These are phyloP conservation scores for Xylariaceae sp. DNA, from an alignment of 2,329 filamentous ascomycete genomes.

Conservation along the genomic window DNA sequence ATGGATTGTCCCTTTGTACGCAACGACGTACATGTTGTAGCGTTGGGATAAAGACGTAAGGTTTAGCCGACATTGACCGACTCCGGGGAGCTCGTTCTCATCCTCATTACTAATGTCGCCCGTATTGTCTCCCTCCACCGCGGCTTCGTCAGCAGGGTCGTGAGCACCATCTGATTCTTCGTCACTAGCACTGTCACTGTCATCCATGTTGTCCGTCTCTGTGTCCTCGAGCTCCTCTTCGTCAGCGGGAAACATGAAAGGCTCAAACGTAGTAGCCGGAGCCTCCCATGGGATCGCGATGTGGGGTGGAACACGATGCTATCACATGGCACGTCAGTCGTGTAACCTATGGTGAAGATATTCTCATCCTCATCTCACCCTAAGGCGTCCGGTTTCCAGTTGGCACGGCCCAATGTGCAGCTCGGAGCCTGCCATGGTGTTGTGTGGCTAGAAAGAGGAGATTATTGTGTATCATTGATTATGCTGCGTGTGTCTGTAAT, in stretches of 20 bases:
- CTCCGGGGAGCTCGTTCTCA: constrained; percentile 11
- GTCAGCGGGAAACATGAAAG: not conserved
- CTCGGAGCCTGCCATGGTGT: not conserved
- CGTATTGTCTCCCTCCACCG: constrained; percentile 1
- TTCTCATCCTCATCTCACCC: not conserved
- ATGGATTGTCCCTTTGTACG: constrained; percentile 54
- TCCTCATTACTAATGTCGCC: not conserved
- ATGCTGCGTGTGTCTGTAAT: too few relatives aligned
- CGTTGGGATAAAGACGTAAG: constrained; percentile 55
- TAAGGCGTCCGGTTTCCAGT: not conserved
- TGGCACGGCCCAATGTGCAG: not conserved
- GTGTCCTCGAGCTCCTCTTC: not conserved
- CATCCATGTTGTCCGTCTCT: not conserved
- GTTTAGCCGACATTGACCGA: constrained; percentile 47
- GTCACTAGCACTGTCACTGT: not conserved
- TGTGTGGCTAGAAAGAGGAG: not conserved
- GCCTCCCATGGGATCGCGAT: not conserved
- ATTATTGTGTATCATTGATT: too few relatives aligned
- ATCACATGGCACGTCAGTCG: not conserved
- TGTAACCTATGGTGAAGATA: not conserved
- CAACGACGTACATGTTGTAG: constrained; percentile 61
- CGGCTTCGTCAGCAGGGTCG: constrained; percentile 2
- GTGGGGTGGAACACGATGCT: not conserved
- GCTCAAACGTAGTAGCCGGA: not conserved
- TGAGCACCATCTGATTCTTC: not conserved